Evolutionary conservation across 2,329 filamentous ascomycete species (phyloP).

Genomic region (Westerdykella aurantiaca): DNA sequence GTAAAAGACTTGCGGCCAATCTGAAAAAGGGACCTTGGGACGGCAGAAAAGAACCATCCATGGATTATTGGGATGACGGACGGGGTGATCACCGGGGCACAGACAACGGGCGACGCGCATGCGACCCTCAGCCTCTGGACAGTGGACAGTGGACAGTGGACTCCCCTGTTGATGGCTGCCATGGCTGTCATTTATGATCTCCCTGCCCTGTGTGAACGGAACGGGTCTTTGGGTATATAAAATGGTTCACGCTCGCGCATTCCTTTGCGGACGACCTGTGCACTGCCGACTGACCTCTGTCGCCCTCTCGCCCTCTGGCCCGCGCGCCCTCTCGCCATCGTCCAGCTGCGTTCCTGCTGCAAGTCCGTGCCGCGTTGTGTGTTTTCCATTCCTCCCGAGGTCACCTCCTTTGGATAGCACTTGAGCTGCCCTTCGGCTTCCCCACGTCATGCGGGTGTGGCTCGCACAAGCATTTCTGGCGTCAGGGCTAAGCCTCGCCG

Average conservation of each 20-base stretch:
- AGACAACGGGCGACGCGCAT: background rate
- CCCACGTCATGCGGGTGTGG: constrained; percentile 30
- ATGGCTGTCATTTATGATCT: too few relatives aligned
- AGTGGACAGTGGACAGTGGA: background rate
- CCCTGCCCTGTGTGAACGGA: background rate
- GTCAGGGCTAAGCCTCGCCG: constrained; percentile 16
- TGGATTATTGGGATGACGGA: background rate
- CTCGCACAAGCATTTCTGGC: constrained; percentile 32
- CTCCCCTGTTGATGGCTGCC: too few relatives aligned
- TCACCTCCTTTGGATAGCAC: too few relatives aligned
- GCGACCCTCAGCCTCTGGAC: background rate
- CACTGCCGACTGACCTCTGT: too few relatives aligned
- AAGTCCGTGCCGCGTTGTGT: too few relatives aligned
- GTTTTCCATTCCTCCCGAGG: too few relatives aligned
- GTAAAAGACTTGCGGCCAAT: constrained; percentile 1
- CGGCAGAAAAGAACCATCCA: too few relatives aligned
- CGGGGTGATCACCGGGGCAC: background rate
- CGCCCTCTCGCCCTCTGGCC: too few relatives aligned
- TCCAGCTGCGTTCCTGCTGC: too few relatives aligned
- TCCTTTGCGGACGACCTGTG: too few relatives aligned
- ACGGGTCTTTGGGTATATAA: background rate
- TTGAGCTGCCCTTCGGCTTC: background rate
- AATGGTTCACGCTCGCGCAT: background rate
- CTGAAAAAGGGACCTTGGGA: background rate
- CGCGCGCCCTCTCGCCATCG: too few relatives aligned